Evolutionary conservation across 768 basidiomycete genomes (phyloP).

Genomic region (Hericium erinaceus): DNA sequence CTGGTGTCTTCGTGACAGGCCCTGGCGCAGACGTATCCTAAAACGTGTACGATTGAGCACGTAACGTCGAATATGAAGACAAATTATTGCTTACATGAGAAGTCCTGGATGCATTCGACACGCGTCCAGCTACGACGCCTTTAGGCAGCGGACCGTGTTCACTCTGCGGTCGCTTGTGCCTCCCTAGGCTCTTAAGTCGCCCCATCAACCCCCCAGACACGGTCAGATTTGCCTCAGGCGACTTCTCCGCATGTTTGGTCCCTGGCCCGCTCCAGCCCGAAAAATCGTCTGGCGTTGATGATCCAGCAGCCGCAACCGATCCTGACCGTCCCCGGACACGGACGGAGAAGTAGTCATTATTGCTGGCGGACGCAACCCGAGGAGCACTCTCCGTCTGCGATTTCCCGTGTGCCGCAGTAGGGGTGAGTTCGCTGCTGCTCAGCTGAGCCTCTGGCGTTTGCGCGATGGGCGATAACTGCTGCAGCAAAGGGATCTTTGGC

Average conservation of each 20-base stretch:
- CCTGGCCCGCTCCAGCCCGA: slow-evolving; percentile 28
- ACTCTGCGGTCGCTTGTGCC: slow-evolving; percentile 32
- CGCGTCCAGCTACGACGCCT: not conserved
- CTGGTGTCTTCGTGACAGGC: slow-evolving; percentile 29
- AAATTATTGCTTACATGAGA: not conserved
- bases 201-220: slow-evolving; percentile 55
- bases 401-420: not conserved
- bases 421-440: not conserved
- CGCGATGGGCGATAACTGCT: slow-evolving; percentile 14
- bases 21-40: slow-evolving; percentile 14
- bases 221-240: not conserved
- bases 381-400: slow-evolving; percentile 2
- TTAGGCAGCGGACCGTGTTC: slow-evolving; percentile 17
- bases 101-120: not conserved
- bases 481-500: slow-evolving; percentile 45
- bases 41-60: not conserved
- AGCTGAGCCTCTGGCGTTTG: not conserved
- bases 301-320: slow-evolving; percentile 25
- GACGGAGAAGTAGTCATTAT: slow-evolving; percentile 46
- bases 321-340: slow-evolving; percentile 38
- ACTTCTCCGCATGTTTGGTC: not conserved
- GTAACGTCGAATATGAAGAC: not conserved
- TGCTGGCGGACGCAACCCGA: not conserved
- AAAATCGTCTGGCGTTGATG: slow-evolving; percentile 37
- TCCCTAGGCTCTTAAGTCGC: slow-evolving; percentile 66